Evolutionary conservation across 1,139 yeast genomes (phyloP), one percentile per base, ranked within the genome.

Genomic region (Geotrichum reessii): DNA sequence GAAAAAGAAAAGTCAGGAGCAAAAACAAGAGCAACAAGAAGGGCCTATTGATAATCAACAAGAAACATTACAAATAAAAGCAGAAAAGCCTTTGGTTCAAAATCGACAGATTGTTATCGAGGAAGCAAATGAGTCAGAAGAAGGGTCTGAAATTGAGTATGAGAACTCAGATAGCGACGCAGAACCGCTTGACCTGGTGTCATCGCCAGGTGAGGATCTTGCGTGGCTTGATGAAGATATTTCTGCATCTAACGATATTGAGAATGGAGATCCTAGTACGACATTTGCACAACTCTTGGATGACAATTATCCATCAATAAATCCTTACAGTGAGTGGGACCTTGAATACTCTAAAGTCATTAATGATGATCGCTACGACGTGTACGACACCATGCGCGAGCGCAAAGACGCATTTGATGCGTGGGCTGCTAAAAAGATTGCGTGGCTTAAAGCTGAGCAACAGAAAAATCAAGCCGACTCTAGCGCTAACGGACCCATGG

Each of bases 241-340:
- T 19, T 57, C 57, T 12, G 64, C 55, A n/a, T 63, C 58, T 14
- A 58, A 60, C n/a, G 63, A 50, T 11, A 60, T 55, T n/a, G 64
- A 56, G 8, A 64, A 60, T 7, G 64, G 52, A 1, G 27, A 58
- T 12, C 52, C 62, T 12, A 50, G 56, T 33, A 65, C 49, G 28
- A 33, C 9, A 21, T 25, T 48, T 42, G 19, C 27, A 7, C 56
- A 51, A 27, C 33, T 55, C 57, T 51, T 42, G 6, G 55, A 54
- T 14, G 19, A 47, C 24, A 19, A 47, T 33, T 37, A 37, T 47
- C 28, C 58, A 3, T 28, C 65, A 0, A 61, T 78, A 3, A 75
- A 79, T 60, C 79, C 81, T 0, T 78, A 65, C 60, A 71, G 77
- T 3, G 66, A 79, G 0, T 82, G 83, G 81, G 82, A 79, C 47